These are phyloP conservation scores for Malania oleifera DNA, from an alignment of 164 flowering plant species.

Conservation along the genomic window DNA sequence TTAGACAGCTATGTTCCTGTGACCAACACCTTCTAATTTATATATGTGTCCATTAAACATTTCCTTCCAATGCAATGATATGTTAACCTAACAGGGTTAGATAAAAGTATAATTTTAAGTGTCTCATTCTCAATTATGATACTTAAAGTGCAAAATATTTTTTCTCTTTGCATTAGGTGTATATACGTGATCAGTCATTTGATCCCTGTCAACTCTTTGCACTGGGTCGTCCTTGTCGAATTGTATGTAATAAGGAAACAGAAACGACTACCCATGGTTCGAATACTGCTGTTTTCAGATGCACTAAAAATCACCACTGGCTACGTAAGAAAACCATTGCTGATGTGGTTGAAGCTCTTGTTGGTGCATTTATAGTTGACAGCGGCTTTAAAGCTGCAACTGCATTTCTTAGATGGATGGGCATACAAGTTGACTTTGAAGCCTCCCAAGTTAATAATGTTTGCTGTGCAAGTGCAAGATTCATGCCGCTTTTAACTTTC, in stretches of 20 bases:
- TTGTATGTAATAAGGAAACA: slow-evolving; percentile 46
- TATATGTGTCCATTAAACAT: too few species aligned
- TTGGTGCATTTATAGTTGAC: slow-evolving; percentile 90
- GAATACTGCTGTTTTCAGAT: slow-evolving; percentile 32
- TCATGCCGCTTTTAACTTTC: slow-evolving; percentile 35
- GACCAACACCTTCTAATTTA: too few species aligned
- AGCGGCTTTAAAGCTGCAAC: slow-evolving; percentile 87
- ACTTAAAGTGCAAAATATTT: background rate
- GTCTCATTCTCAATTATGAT: background rate
- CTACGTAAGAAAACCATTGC: slow-evolving; percentile 78
- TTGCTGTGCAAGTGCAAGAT: slow-evolving; percentile 44
- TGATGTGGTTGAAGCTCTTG: slow-evolving; percentile 88
- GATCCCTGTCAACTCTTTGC: slow-evolving; percentile 70
- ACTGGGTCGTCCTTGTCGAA: slow-evolving; percentile 66
- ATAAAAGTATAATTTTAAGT: too few species aligned
- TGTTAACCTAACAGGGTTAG: too few species aligned
- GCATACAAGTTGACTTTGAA: slow-evolving; percentile 64
- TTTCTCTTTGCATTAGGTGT: slow-evolving; percentile 41
- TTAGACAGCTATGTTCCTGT: too few species aligned
- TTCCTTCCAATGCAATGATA: too few species aligned
- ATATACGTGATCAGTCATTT: slow-evolving; percentile 81
- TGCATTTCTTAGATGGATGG: slow-evolving; percentile 87
- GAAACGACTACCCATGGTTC: slow-evolving; percentile 18
- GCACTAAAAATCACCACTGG: slow-evolving; percentile 75
- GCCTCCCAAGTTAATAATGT: slow-evolving; percentile 41